phyloP scores from a whole-genome alignment of 805 yeast genomes.

The Hanseniaspora nectarophila region DNA sequence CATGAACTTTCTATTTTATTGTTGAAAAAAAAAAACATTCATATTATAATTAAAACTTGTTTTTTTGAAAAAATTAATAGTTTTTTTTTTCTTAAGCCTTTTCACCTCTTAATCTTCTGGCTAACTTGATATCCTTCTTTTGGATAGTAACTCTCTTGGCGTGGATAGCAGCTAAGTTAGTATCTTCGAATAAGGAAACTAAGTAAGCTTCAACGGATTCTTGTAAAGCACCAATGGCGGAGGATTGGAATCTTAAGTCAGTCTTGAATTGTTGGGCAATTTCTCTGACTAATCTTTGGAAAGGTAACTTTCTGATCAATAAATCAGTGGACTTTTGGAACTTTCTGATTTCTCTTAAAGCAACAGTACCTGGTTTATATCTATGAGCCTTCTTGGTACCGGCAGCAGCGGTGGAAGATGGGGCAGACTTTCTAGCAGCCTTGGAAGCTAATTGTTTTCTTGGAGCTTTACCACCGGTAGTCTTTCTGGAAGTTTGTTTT shows the following conservation, averaged over 20 bases:
- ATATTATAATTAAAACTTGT: not conserved
- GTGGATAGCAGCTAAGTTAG: conserved; percentile 96
- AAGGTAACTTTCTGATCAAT: conserved; percentile 89
- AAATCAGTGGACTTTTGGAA: conserved; percentile 94
- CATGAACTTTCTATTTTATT: conserved; percentile 4
- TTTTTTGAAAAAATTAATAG: no score
- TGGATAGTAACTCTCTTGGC: conserved; percentile 98
- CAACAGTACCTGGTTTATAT: conserved; percentile 95
- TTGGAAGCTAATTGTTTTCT: conserved; percentile 86
- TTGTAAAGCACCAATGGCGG: conserved; percentile 95
- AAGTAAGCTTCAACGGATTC: conserved; percentile 98
- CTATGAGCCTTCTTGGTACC: conserved; percentile 93
- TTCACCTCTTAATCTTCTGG: conserved; percentile 96
- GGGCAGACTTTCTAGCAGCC: conserved; percentile 89
- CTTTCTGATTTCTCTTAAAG: conserved; percentile 92
- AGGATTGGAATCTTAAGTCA: conserved; percentile 90
- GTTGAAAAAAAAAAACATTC: conserved; percentile 4
- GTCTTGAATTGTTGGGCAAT: conserved; percentile 90
- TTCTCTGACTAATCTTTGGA: conserved; percentile 93
- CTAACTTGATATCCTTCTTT: conserved; percentile 95
- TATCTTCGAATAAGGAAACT: conserved; percentile 92
- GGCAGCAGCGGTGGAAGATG: conserved; percentile 50
- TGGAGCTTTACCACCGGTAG: conserved; percentile 94
- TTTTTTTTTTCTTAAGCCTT: conserved; percentile 60
- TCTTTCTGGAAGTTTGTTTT: conserved; percentile 87